These are phyloP conservation scores for Opeltia flavorubescens DNA, from an alignment of 495 filamentous ascomycete species.

Conservation along the genomic window DNA sequence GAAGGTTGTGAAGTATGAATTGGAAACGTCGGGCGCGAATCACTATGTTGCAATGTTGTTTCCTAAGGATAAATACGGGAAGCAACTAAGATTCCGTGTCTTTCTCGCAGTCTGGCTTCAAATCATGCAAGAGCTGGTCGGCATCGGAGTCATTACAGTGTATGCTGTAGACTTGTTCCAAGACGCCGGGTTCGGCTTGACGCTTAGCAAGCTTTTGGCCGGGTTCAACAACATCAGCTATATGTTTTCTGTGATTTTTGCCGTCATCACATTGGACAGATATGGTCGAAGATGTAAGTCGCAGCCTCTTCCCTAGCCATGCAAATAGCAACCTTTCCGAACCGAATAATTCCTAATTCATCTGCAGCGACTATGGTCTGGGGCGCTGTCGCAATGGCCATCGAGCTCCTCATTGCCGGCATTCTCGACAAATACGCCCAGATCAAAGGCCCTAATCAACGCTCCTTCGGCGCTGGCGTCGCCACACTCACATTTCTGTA, in stretches of 20 bases:
- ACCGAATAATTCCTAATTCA: neutral
- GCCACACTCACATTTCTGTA: constrained; percentile 40
- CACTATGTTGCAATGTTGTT: constrained; percentile 17
- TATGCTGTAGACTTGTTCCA: constrained; percentile 28
- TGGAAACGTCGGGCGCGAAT: constrained; percentile 15
- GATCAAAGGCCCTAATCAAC: constrained; percentile 14
- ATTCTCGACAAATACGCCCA: constrained; percentile 17
- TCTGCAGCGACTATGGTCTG: constrained; percentile 26
- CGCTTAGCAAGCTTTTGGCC: constrained; percentile 36
- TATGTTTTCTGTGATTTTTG: constrained; percentile 38
- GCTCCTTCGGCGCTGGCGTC: constrained; percentile 24
- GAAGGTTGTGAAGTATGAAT: constrained; percentile 17
- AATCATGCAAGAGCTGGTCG: constrained; percentile 34
- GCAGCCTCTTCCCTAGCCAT: neutral
- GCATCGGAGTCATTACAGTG: constrained; percentile 27
- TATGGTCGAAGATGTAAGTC: constrained; percentile 14
- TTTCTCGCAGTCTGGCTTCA: constrained; percentile 40
- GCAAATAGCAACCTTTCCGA: neutral
- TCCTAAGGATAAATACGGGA: constrained; percentile 27
- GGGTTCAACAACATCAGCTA: constrained; percentile 41
- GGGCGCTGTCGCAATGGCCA: constrained; percentile 32
- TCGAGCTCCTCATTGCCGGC: constrained; percentile 16
- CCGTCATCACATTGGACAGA: constrained; percentile 27
- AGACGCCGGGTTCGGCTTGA: constrained; percentile 29
- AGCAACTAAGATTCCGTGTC: constrained; percentile 38